Evolutionary conservation across 768 basidiomycete genomes (phyloP).

Genomic region (Lanmaoa pseudosensibilis): DNA sequence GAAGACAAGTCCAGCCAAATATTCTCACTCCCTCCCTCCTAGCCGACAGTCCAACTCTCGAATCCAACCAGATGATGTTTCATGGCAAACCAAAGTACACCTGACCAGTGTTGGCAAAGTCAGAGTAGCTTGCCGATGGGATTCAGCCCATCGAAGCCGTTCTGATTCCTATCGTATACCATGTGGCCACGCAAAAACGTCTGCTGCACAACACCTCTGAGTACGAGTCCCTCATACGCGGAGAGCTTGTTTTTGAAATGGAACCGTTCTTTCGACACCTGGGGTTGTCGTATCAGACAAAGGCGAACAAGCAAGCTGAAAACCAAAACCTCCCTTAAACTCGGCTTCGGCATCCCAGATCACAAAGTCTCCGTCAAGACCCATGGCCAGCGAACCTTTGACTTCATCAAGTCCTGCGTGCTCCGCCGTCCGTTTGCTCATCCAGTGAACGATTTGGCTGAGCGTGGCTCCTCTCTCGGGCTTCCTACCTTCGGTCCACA

Average conservation of each 20-base stretch:
- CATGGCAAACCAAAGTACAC: not conserved
- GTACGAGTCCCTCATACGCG: constrained; percentile 76
- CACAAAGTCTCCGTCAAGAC: constrained; percentile 84
- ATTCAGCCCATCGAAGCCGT: constrained; percentile 36
- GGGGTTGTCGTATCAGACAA: constrained; percentile 5
- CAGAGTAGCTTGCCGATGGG: constrained; percentile 38
- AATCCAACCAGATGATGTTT: not conserved
- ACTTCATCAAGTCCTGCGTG: constrained; percentile 68
- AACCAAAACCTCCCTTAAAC: constrained; percentile 35
- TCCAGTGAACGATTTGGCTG: constrained; percentile 71
- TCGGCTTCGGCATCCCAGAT: constrained; percentile 71
- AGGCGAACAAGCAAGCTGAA: not conserved
- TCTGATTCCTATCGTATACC: constrained; percentile 52
- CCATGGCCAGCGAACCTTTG: constrained; percentile 75
- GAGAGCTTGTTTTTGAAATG: constrained; percentile 94
- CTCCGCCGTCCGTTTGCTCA: constrained; percentile 66
- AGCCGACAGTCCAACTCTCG: not conserved
- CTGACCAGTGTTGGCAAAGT: not conserved
- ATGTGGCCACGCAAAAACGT: constrained; percentile 78
- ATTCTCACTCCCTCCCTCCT: not conserved
- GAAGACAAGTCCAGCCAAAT: not conserved
- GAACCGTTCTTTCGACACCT: constrained; percentile 75
- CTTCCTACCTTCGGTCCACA: constrained; percentile 82
- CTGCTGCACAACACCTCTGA: constrained; percentile 71
- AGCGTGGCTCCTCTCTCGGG: constrained; percentile 52